phyloP scores from a whole-genome alignment of 257 asterid genomes.

The Plantago elongata region DNA sequence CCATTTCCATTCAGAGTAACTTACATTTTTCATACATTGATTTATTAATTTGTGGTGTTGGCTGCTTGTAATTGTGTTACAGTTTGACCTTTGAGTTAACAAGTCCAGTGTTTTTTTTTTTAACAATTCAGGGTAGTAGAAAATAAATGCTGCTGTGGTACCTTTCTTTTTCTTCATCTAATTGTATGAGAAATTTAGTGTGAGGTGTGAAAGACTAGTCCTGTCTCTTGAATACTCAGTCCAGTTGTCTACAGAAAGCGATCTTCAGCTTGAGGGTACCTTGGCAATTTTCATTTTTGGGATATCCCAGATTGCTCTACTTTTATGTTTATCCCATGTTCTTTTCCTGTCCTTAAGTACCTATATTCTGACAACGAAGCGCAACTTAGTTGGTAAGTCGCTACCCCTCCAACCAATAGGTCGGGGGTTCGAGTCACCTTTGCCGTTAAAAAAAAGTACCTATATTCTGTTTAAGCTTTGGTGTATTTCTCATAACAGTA shows the following conservation, averaged over 20 bases:
- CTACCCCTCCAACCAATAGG: too few relatives aligned
- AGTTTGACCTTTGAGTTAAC: too few relatives aligned
- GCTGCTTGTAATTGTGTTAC: too few relatives aligned
- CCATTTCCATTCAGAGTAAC: too few relatives aligned
- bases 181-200: constrained; percentile 9
- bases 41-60: too few relatives aligned
- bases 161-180: not conserved
- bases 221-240: not conserved
- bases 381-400: too few relatives aligned
- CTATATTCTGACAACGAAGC: not conserved
- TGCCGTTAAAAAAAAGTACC: too few relatives aligned
- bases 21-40: too few relatives aligned
- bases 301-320: constrained; percentile 2
- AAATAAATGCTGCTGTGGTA: not conserved
- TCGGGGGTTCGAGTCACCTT: too few relatives aligned
- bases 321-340: constrained; percentile 4
- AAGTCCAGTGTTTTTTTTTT: too few relatives aligned
- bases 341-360: not conserved
- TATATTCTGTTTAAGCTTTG: not conserved
- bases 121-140: too few relatives aligned
- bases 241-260: constrained; percentile 13
- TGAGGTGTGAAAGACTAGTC: not conserved
- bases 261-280: constrained; percentile 12
- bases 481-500: constrained; percentile 17
- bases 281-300: constrained; percentile 8